Evolutionary conservation across 371 early-diverging fungal species (phyloP).

Genomic region (Zancudomyces culisetae): DNA sequence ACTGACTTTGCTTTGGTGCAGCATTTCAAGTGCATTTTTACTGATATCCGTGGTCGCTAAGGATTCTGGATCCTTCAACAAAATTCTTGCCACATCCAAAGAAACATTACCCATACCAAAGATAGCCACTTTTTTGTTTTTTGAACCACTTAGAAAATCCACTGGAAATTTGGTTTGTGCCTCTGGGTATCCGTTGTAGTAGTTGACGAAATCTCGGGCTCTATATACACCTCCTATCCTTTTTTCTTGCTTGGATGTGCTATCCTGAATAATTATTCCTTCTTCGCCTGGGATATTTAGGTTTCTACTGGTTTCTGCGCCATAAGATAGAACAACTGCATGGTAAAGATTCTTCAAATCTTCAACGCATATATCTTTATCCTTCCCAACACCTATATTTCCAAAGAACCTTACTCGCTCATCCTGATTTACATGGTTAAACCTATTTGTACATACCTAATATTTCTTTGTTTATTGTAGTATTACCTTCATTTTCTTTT

Average conservation of each 20-base stretch:
- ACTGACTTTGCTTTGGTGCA: slow-evolving; percentile 45
- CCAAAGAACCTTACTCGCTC: slow-evolving; percentile 60
- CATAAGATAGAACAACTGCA: slow-evolving; percentile 70
- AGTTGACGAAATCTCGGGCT: slow-evolving; percentile 77
- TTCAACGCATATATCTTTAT: slow-evolving; percentile 26
- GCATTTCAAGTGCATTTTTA: slow-evolving; percentile 43
- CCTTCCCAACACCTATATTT: slow-evolving; percentile 41
- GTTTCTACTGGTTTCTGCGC: slow-evolving; percentile 52
- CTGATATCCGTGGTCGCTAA: slow-evolving; percentile 77
- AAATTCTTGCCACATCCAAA: slow-evolving; percentile 77
- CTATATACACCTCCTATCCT: slow-evolving; percentile 38
- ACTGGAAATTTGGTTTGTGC: slow-evolving; percentile 8
- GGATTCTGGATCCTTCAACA: slow-evolving; percentile 53
- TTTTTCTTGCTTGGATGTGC: slow-evolving; percentile 5
- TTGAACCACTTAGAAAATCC: slow-evolving; percentile 16
- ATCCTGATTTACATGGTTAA: slow-evolving; percentile 55
- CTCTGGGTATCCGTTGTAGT: slow-evolving; percentile 85
- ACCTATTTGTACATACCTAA: slow-evolving; percentile 65
- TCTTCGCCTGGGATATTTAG: slow-evolving; percentile 44
- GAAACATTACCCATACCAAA: slow-evolving; percentile 96
- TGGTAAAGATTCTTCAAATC: slow-evolving; percentile 47
- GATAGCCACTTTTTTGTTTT: slow-evolving; percentile 53
- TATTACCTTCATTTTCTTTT: not conserved
- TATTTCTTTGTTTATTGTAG: not conserved
- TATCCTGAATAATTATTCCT: not conserved